Base-by-base conservation (phyloP, 2,329 filamentous ascomycete species). In the Tolypocladium ophioglossoides region DNA sequence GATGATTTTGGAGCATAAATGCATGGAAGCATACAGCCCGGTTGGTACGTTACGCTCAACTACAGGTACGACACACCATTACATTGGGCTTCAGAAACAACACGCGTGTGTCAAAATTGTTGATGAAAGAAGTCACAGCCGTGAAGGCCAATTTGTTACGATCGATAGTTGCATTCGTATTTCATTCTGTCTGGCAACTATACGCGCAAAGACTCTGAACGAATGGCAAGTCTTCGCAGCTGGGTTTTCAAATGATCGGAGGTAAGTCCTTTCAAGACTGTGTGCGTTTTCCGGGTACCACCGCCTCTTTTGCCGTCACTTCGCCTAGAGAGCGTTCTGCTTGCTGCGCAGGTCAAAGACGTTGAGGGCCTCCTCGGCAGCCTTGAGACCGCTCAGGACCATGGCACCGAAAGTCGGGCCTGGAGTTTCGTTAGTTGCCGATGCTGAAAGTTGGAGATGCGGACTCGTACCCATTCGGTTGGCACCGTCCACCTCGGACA, bases 401-500 rank as follows among this genome's bases (percentile, higher is more conserved):
- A 96, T 96, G 52, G 91, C 91, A 54, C 89, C 89, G 68, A 94
- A 94, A 1, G 89, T 92, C 40, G 88, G 88, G 2, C 82, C 72
- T 75, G 12, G 3, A 20, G 0, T 2, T 8, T 12, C 8, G 39
- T 59, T 46, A 58, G 18, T 30, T 4, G 53, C 11, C 53, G 3
- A 22, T 16, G n/a, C 1, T 38, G 2, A 2, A 2, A 11, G 16
- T n/a, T 9, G 14, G 1, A 18, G 12, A 7, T 6, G 1, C 16
- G 20, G 22, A 4, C 1, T 58, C 70, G 55, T 64, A 68, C 85
- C 91, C 91, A 96, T 96, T 52, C 91, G 83, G 75, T 95, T 95
- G 58, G 89, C 89, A 20, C 90, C 91, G 65, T 96, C 91, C 35
- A 95, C 84, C 72, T 96, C 91, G 56, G 85, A 89, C 61, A 96